Evolutionary conservation across 73 alveolate species (phyloP).

Genomic region (Durusdinium trenchii): DNA sequence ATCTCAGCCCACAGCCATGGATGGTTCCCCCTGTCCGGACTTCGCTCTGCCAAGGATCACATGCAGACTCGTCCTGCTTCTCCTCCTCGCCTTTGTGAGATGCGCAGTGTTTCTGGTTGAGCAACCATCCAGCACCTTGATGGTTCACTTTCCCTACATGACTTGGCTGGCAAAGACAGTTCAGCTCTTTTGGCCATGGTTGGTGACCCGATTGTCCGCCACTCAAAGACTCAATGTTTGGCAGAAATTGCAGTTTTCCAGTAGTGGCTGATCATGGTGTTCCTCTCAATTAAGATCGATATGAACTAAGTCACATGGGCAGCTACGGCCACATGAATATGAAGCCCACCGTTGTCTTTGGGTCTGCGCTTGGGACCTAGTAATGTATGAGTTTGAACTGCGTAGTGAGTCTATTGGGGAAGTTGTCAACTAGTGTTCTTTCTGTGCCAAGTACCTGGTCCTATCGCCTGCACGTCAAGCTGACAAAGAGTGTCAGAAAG

Average conservation of each 20-base stretch:
- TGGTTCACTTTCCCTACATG: neutral
- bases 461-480: neutral
- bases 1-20: no score
- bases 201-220: neutral
- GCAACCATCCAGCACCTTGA: neutral
- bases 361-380: neutral
- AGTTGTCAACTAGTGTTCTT: neutral
- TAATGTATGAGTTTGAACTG: neutral
- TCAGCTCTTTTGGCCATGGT: neutral
- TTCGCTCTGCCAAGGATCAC: neutral
- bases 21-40: no score
- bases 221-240: neutral
- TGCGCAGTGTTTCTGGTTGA: no score
- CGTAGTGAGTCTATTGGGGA: neutral
- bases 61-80: neutral
- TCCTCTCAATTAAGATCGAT: neutral
- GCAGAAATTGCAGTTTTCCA: neutral
- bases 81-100: neutral
- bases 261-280: neutral
- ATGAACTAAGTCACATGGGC: neutral
- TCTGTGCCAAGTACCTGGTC: neutral
- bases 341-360: conserved; percentile 1
- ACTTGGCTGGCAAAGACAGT: neutral
- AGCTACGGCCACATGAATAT: neutral
- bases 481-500: neutral